These are phyloP conservation scores for Suillus weaverae DNA, from an alignment of 768 basidiomycete species.

Conservation along the genomic window DNA sequence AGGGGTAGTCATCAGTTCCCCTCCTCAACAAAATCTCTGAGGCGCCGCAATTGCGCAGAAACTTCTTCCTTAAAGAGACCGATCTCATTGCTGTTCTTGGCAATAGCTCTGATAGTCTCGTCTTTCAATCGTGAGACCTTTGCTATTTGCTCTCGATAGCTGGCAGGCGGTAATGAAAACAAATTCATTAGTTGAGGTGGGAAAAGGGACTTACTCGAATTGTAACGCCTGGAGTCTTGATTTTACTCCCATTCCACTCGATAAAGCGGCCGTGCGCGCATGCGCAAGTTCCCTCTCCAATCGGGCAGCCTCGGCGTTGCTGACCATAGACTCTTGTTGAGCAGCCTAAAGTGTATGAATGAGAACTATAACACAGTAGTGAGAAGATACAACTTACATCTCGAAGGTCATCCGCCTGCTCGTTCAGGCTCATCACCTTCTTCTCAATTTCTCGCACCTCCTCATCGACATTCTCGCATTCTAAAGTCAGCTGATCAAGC, in stretches of 20 bases:
- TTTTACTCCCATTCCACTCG: conserved; percentile 82
- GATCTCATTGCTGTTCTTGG: conserved; percentile 84
- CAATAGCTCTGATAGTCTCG: conserved; percentile 76
- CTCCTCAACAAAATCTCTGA: conserved; percentile 67
- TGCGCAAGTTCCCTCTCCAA: conserved; percentile 73
- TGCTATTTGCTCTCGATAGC: conserved; percentile 78
- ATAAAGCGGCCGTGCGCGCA: conserved; percentile 72
- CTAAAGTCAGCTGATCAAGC: conserved; percentile 70
- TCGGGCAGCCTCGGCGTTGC: conserved; percentile 62
- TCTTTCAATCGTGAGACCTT: conserved; percentile 74
- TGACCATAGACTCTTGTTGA: conserved; percentile 70
- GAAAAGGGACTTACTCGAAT: conserved; percentile 56
- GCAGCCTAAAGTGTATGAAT: conserved; percentile 51
- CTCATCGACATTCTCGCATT: conserved; percentile 81
- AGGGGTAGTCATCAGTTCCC: conserved; percentile 27
- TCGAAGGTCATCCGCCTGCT: conserved; percentile 79
- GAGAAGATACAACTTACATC: conserved; percentile 51
- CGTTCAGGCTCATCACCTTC: conserved; percentile 65
- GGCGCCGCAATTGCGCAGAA: conserved; percentile 64
- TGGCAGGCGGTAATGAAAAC: conserved; percentile 30
- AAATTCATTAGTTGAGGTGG: background rate
- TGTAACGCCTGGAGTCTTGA: conserved; percentile 73
- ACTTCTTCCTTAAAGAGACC: conserved; percentile 80
- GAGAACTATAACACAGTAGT: background rate
- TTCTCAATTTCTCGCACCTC: conserved; percentile 74